phyloP scores from a whole-genome alignment of 2,329 filamentous ascomycete species.

The Aureobasidium sp. region DNA sequence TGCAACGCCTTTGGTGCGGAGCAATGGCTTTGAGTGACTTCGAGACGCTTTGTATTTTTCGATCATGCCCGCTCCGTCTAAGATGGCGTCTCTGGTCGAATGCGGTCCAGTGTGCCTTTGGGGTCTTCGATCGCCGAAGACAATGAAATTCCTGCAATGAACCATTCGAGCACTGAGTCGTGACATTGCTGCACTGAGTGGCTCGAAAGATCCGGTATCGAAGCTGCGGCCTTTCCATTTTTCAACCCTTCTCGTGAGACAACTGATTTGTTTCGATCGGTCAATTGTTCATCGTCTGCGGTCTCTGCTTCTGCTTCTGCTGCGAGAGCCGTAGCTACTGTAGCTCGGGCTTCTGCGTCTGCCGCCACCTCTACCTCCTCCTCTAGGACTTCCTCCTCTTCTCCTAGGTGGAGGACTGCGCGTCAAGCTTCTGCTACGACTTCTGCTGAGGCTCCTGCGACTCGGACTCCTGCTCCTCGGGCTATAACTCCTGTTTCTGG shows the following conservation, averaged over 20 bases:
- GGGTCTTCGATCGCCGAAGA: too few species aligned
- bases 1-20: neutral
- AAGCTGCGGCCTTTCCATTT: neutral
- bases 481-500: slow-evolving; percentile 15
- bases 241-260: too few species aligned
- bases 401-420: slow-evolving; percentile 23
- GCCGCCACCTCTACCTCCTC: slow-evolving; percentile 21
- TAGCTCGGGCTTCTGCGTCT: slow-evolving; percentile 30
- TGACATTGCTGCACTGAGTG: neutral
- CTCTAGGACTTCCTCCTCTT: slow-evolving; percentile 17
- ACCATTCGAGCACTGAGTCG: neutral
- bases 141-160: too few species aligned
- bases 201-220: neutral
- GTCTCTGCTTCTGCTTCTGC: slow-evolving; percentile 33
- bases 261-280: neutral
- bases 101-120: neutral
- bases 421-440: slow-evolving; percentile 16
- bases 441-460: slow-evolving; percentile 1
- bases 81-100: neutral
- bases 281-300: slow-evolving; percentile 21
- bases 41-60: neutral
- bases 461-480: slow-evolving; percentile 18
- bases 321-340: slow-evolving; percentile 22
- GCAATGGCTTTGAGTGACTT: neutral
- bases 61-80: neutral